Conservation (phyloP, 2,329 filamentous ascomycete species). For the Fusarium tricinctum region DNA sequence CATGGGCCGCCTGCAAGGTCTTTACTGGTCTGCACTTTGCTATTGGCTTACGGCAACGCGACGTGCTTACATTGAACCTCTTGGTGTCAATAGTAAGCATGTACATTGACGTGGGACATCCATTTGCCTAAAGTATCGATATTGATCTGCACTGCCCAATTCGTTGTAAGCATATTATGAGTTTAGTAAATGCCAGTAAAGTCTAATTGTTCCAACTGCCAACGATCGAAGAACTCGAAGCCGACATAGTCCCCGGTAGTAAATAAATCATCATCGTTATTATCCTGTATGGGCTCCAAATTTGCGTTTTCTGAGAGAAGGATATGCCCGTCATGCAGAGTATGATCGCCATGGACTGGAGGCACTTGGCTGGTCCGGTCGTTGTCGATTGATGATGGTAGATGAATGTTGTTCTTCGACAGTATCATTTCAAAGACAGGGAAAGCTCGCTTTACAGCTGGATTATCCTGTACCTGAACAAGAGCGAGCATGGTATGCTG, state of each 20-base stretch:
- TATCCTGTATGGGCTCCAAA: not conserved
- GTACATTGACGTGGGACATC: too few species aligned
- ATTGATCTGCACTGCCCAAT: too few species aligned
- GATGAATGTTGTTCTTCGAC: constrained; percentile 15
- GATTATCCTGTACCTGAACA: not conserved
- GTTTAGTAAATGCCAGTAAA: constrained; percentile 14
- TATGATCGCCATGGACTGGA: not conserved
- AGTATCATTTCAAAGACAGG: constrained; percentile 24
- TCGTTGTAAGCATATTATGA: too few species aligned
- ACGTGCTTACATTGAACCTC: too few species aligned
- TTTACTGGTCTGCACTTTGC: not conserved
- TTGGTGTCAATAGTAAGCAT: too few species aligned
- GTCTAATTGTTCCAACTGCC: constrained; percentile 33
- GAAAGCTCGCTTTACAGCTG: constrained; percentile 16
- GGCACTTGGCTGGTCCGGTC: accelerated
- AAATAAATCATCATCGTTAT: not conserved
- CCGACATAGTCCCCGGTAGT: not conserved
- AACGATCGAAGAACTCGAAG: constrained; percentile 21
- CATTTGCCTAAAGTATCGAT: too few species aligned
- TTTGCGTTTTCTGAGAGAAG: not conserved
- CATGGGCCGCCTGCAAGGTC: not conserved
- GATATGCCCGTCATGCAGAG: accelerated
- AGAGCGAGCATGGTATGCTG: constrained; percentile 22
- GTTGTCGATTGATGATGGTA: not conserved
- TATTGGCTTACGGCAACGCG: not conserved